phyloP scores from a whole-genome alignment of 2,329 filamentous ascomycete genomes.

The Orbilia javanica region DNA sequence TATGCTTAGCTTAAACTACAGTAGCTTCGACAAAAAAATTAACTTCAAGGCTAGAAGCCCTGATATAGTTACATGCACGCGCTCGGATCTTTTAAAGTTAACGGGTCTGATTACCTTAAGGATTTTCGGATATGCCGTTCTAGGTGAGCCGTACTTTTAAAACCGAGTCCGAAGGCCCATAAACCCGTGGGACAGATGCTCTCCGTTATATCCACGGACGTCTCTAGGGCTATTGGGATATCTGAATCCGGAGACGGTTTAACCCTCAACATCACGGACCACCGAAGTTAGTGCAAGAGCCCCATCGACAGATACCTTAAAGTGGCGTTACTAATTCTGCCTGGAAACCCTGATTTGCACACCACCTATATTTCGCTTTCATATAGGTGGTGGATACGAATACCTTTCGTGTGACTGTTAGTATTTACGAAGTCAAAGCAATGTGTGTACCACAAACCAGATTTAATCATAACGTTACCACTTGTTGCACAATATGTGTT shows the following conservation, averaged over 20 bases:
- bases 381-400: conserved; percentile 48
- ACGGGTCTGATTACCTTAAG: background rate
- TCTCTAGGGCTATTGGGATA: background rate
- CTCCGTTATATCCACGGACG: background rate
- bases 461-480: background rate
- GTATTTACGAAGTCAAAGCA: background rate
- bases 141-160: conserved; percentile 2
- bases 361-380: conserved; percentile 57
- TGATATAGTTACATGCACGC: conserved; percentile 53
- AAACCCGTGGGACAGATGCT: background rate
- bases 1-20: conserved; percentile 12
- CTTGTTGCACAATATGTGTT: conserved; percentile 55
- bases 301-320: conserved; percentile 20
- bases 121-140: background rate
- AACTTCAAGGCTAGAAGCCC: background rate
- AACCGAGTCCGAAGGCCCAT: background rate
- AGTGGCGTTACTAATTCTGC: conserved; percentile 35
- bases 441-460: conserved; percentile 11
- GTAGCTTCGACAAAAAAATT: background rate
- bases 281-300: background rate
- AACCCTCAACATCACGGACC: background rate
- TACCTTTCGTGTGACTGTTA: conserved; percentile 5
- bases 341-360: conserved; percentile 29
- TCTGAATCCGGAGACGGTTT: no score
- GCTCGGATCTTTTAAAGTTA: conserved; percentile 45